These are phyloP conservation scores for Nicotiana benthamiana DNA, from an alignment of 257 asterid species.

Conservation along the genomic window DNA sequence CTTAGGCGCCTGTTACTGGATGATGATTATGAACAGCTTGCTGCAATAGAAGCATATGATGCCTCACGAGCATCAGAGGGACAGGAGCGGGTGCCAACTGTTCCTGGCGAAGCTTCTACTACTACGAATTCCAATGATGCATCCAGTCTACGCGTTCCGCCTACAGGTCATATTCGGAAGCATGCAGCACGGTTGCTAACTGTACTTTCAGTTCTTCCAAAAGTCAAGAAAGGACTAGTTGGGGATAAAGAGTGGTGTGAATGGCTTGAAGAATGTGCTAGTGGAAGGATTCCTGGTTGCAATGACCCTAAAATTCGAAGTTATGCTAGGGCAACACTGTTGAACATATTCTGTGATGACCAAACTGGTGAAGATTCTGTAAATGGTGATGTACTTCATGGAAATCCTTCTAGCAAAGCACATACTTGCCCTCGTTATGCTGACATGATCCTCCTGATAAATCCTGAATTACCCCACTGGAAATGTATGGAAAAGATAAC, in stretches of 20 bases:
- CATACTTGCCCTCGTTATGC: constrained; percentile 52
- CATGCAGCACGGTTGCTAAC: constrained; percentile 88
- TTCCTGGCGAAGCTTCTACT: constrained; percentile 44
- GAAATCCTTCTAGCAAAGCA: constrained; percentile 19
- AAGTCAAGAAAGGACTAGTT: constrained; percentile 63
- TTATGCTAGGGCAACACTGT: constrained; percentile 82
- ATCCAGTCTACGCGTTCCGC: constrained; percentile 81
- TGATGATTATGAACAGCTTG: constrained; percentile 94
- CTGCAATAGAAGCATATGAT: constrained; percentile 98
- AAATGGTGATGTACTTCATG: constrained; percentile 30
- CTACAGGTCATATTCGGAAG: constrained; percentile 92
- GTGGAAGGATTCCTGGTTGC: constrained; percentile 74
- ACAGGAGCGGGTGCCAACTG: constrained; percentile 44
- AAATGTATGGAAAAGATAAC: constrained; percentile 43
- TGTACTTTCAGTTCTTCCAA: constrained; percentile 73
- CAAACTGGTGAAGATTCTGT: constrained; percentile 31
- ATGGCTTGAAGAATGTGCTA: constrained; percentile 96
- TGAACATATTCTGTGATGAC: constrained; percentile 61
- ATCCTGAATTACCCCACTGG: constrained; percentile 90
- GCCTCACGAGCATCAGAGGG: constrained; percentile 78
- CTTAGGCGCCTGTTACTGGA: constrained; percentile 78
- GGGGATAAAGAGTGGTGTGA: constrained; percentile 59
- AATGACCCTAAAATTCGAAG: constrained; percentile 89
- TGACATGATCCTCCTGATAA: constrained; percentile 77
- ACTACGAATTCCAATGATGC: constrained; percentile 29